Evolutionary conservation across 2,329 filamentous ascomycete genomes (phyloP).

Genomic region (Coleophoma eucalyptorum): DNA sequence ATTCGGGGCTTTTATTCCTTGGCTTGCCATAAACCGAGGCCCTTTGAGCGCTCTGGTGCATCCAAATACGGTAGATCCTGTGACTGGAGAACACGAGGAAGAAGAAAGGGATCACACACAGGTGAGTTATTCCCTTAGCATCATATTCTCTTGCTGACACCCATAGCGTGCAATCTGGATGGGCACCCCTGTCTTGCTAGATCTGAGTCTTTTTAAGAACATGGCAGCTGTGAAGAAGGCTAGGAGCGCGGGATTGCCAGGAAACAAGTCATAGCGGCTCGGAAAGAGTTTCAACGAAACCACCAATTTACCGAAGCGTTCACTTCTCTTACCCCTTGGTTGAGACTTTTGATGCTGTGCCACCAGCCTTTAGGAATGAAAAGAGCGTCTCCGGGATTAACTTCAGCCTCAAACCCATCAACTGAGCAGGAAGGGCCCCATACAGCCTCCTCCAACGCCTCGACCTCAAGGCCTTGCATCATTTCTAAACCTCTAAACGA

Average conservation of each 20-base stretch:
- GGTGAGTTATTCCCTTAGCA: slow-evolving; percentile 30
- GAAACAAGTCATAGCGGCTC: neutral
- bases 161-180: slow-evolving; percentile 71
- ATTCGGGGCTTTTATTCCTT: slow-evolving; percentile 85
- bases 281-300: slow-evolving; percentile 52
- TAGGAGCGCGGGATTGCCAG: neutral
- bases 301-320: slow-evolving; percentile 61
- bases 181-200: slow-evolving; percentile 61
- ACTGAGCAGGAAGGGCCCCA: slow-evolving; percentile 48
- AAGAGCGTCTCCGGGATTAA: slow-evolving; percentile 65
- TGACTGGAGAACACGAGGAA: slow-evolving; percentile 32
- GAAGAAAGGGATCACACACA: slow-evolving; percentile 28
- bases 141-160: slow-evolving; percentile 40
- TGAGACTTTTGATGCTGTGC: slow-evolving; percentile 73
- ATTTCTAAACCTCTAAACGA: slow-evolving; percentile 74
- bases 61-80: slow-evolving; percentile 69
- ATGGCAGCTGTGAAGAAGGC: slow-evolving; percentile 3
- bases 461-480: slow-evolving; percentile 78
- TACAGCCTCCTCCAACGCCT: slow-evolving; percentile 61
- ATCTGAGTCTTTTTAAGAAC: slow-evolving; percentile 45
- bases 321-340: slow-evolving; percentile 30
- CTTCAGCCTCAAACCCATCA: slow-evolving; percentile 31
- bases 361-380: slow-evolving; percentile 85
- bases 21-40: slow-evolving; percentile 78
- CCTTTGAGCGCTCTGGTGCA: slow-evolving; percentile 77